A percentile compares a stretch with the other conserved stretches of the same genome.
Conservation (phyloP, 1,139 yeast species). For the Insectozyma bohioensis region DNA sequence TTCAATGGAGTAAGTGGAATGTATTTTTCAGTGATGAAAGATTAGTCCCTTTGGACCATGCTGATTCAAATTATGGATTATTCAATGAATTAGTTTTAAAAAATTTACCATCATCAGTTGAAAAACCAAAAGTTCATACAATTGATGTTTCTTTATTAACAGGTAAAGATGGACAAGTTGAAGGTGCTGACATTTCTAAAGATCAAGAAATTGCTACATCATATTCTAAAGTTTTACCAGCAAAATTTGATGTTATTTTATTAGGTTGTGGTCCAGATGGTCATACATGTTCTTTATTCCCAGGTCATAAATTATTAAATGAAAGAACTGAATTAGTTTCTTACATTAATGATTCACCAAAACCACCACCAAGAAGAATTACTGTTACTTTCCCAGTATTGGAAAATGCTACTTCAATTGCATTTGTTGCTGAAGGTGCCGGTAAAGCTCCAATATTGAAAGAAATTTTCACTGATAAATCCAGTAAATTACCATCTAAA, state of each 20-base stretch:
- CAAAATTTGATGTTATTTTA: conserved; percentile 54
- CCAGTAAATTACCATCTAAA: conserved; percentile 63
- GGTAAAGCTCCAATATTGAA: conserved; percentile 75
- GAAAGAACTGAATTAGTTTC: conserved; percentile 42
- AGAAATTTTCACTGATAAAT: conserved; percentile 61
- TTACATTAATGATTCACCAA: conserved; percentile 61
- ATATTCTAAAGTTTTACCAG: conserved; percentile 42
- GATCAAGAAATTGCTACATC: conserved; percentile 48
- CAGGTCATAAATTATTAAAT: conserved; percentile 49
- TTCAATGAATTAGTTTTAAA: conserved; percentile 58
- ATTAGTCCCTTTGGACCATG: conserved; percentile 63
- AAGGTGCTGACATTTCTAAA: conserved; percentile 34
- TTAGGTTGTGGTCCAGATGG: conserved; percentile 84
- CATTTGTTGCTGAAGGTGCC: conserved; percentile 88
- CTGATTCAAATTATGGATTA: conserved; percentile 67
- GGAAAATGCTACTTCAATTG: conserved; percentile 54
- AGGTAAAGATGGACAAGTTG: conserved; percentile 45
- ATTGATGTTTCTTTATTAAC: conserved; percentile 50
- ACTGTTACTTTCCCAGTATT: conserved; percentile 69
- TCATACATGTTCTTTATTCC: conserved; percentile 77
- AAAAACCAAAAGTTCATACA: conserved; percentile 47
- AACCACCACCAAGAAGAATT: conserved; percentile 77
- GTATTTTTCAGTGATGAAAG: conserved; percentile 75
- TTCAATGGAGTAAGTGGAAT: conserved; percentile 68
- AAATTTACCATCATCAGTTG: conserved; percentile 29